Base-by-base conservation (phyloP, 2,329 filamentous ascomycete genomes). In the Nothopassalora personata region DNA sequence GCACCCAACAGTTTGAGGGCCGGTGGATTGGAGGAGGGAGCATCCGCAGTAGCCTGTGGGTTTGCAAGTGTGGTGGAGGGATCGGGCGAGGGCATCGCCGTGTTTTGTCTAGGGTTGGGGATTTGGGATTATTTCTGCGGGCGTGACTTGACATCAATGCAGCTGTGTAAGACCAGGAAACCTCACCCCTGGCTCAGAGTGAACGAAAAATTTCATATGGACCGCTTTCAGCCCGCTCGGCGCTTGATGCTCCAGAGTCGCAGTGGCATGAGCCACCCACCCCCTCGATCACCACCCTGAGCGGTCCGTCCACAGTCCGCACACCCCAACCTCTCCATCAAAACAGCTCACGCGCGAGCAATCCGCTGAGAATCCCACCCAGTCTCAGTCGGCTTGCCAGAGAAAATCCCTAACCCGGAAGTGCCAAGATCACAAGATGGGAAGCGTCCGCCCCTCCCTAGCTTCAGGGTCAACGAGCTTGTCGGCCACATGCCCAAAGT, bases 281-380 rank as follows among this genome's bases (percentile, higher is more conserved):
- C 83, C 18, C 86, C 87, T 86, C 86, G 89, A 67, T 90, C 87
- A 33, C 87, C 87, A 64, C 85, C 86, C 71, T 88, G 74, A 13
- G 76, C 74, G 1, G 73, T 68, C 59, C 86, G 88, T 72, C 83
- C 74, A 1, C 31, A 2, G 2, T 34, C 31, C 11, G 77, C 63
- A 66, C 88, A 90, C 0, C 86, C 86, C 2, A 90, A 77, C n/a
- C 80, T 78, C 7, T 82, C 73, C 87, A 90, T 90, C 7, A 90
- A 73, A 54, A 83, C 84, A 70, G 90, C 82, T 61, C 83, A 76
- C 0, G 58, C 52, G 15, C 59, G 46, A 15, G 58, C 58, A 39
- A 56, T 57, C 15, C 59, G 53, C 39, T 56, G 50, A 31, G 53
- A 39, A 15, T 56, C 53, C 39, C 60, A 66, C 33, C 64, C 64